A percentile compares a stretch with the other conserved stretches of the same genome.
Evolutionary conservation across 257 asterid genomes (phyloP).

Genomic region (Catharanthus roseus): DNA sequence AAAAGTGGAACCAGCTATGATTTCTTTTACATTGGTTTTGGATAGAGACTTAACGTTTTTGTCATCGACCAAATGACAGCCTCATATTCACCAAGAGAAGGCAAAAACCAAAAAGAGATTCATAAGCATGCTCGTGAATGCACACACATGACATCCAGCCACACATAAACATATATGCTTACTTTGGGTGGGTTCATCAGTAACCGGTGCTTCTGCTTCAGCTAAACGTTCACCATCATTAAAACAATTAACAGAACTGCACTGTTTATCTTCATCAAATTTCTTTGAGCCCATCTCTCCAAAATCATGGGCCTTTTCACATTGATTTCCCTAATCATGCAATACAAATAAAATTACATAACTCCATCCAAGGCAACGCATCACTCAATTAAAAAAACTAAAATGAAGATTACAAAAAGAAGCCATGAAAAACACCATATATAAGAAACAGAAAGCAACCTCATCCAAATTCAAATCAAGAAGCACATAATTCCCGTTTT

Average conservation of each 20-base stretch:
- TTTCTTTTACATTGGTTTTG: background rate
- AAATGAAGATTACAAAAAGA: background rate
- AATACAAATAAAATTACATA: background rate
- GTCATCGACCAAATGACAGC: background rate
- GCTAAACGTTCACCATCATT: conserved; percentile 21
- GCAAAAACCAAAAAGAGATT: background rate
- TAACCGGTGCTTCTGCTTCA: conserved; percentile 27
- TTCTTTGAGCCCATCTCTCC: conserved; percentile 9
- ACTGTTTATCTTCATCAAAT: conserved; percentile 10
- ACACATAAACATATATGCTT: conserved; percentile 20
- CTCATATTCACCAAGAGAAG: background rate
- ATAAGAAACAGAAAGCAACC: conserved; percentile 29
- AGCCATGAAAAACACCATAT: background rate
- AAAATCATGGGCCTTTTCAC: conserved; percentile 11
- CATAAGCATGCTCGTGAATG: background rate
- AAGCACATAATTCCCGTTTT: conserved; percentile 77
- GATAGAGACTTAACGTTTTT: background rate
- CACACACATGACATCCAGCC: no score
- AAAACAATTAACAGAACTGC: background rate
- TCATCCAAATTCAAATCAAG: conserved; percentile 41
- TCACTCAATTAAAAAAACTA: background rate
- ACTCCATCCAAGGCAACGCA: background rate
- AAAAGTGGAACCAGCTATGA: background rate
- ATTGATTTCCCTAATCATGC: conserved; percentile 21
- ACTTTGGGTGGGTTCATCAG: conserved; percentile 38